Percentiles rank a stretch among this genome's conserved stretches.
Conservation (phyloP, 495 filamentous ascomycete genomes). For the Chaetomidium leptoderma region DNA sequence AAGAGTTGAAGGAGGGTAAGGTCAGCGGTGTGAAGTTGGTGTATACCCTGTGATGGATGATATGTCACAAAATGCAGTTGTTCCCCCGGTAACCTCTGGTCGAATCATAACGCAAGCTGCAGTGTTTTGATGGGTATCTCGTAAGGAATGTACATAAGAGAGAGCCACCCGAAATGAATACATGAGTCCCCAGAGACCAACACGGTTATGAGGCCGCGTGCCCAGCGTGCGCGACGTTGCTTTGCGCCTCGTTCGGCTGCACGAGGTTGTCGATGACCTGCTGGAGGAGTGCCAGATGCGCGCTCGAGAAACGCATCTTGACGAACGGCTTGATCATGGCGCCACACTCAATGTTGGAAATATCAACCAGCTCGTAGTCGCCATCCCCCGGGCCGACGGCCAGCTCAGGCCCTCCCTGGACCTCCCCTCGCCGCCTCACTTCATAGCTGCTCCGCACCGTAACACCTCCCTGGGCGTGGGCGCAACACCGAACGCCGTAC, state of each 20-base stretch:
- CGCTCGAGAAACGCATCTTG: constrained; percentile 23
- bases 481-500: constrained; percentile 32
- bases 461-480: constrained; percentile 30
- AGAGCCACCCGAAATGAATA: background rate
- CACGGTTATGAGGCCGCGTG: background rate
- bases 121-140: background rate
- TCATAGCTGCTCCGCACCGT: constrained; percentile 36
- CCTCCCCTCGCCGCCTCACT: constrained; percentile 29
- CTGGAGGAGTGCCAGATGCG: constrained; percentile 29
- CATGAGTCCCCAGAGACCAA: background rate
- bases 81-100: background rate
- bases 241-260: background rate
- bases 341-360: constrained; percentile 28
- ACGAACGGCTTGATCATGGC: constrained; percentile 33
- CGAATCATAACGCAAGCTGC: background rate
- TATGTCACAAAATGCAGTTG: background rate
- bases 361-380: constrained; percentile 36
- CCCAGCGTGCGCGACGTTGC: background rate
- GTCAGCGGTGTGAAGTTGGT: constrained; percentile 40
- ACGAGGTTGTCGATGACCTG: constrained; percentile 20
- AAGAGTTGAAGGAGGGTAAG: constrained; percentile 32
- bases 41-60: constrained; percentile 28
- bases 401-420: constrained; percentile 9
- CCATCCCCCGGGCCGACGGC: constrained; percentile 14
- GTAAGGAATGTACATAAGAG: background rate